phyloP scores from a whole-genome alignment of 106 monocot genomes.

The Dendrobium catenatum region DNA sequence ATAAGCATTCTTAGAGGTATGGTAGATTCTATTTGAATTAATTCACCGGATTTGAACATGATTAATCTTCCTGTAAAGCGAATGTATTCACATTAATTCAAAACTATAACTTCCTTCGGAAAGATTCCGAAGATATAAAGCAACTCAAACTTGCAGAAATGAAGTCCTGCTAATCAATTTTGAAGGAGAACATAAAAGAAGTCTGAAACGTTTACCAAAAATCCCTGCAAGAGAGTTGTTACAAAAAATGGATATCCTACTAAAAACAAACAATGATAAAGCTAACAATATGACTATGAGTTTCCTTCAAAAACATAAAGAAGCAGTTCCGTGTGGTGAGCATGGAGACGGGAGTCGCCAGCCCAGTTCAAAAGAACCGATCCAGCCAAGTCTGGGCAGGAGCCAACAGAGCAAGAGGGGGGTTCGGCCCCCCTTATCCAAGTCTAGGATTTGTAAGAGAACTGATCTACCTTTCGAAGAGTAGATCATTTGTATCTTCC shows the following conservation, averaged over 20 bases:
- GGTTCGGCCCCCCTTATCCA: too few relatives aligned
- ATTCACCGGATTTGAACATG: constrained; percentile 59
- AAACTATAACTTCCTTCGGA: not conserved
- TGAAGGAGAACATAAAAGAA: not conserved
- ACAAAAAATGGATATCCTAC: not conserved
- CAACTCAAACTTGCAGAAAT: constrained; percentile 1
- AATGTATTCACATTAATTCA: not conserved
- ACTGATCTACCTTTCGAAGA: too few relatives aligned
- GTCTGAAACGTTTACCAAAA: not conserved
- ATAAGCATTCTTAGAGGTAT: constrained; percentile 80
- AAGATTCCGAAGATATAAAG: not conserved
- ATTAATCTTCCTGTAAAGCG: constrained; percentile 57
- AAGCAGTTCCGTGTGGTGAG: too few relatives aligned
- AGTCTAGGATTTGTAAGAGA: too few relatives aligned
- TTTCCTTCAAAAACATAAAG: not conserved
- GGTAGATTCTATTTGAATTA: constrained; percentile 45
- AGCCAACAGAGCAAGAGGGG: too few relatives aligned
- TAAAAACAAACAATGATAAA: not conserved
- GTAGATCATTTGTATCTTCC: too few relatives aligned
- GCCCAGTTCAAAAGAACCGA: too few relatives aligned
- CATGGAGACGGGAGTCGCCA: too few relatives aligned
- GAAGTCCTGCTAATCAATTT: not conserved
- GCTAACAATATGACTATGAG: not conserved
- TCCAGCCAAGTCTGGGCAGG: too few relatives aligned
- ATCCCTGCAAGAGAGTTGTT: not conserved